Evolutionary conservation across 2,329 filamentous ascomycete species (phyloP).

Genomic region (Exophiala spinifera): DNA sequence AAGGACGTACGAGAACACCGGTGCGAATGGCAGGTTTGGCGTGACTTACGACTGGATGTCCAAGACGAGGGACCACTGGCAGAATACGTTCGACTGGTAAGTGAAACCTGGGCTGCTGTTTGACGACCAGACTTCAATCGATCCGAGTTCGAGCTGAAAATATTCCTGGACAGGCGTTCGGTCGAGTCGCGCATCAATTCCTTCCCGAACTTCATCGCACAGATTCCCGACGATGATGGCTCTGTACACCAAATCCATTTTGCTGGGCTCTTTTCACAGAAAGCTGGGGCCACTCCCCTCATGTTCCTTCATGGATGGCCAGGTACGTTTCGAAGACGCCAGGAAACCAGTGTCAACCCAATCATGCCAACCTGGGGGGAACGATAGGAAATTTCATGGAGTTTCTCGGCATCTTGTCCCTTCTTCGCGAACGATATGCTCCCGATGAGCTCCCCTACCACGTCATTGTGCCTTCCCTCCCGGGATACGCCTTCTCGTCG

Average conservation of each 20-base stretch:
- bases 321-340: constrained; percentile 10
- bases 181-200: constrained; percentile 45
- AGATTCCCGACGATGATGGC: constrained; percentile 37
- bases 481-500: constrained; percentile 54
- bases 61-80: constrained; percentile 43
- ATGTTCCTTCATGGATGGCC: constrained; percentile 58
- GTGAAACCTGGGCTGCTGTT: constrained; percentile 11
- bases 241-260: constrained; percentile 50
- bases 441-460: constrained; percentile 55
- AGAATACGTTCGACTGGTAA: constrained; percentile 49
- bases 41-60: constrained; percentile 49
- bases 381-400: constrained; percentile 45
- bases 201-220: constrained; percentile 49
- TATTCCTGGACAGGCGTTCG: constrained; percentile 2
- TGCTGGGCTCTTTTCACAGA: constrained; percentile 53
- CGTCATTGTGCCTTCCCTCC: constrained; percentile 54
- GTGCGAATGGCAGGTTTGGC: constrained; percentile 42
- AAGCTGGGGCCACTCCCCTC: constrained; percentile 50
- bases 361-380: too few species aligned
- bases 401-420: constrained; percentile 51
- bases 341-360: neutral
- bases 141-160: neutral
- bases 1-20: constrained; percentile 19
- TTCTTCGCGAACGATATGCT: constrained; percentile 47
- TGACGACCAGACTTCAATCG: constrained; percentile 15